Conservation (phyloP, 768 basidiomycete genomes). For the Auricularia heimuer region DNA sequence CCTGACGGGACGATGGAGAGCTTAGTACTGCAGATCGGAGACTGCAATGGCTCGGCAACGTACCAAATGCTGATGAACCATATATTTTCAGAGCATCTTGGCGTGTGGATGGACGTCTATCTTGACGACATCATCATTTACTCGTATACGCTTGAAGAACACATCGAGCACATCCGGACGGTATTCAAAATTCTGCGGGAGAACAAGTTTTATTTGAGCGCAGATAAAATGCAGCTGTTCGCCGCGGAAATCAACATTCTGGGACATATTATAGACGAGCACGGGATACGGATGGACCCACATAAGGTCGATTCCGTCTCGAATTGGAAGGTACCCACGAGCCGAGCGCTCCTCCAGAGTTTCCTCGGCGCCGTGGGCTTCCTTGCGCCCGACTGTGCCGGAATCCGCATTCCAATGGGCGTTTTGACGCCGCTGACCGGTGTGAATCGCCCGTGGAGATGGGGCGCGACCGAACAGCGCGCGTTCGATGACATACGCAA, state of each 20-base stretch:
- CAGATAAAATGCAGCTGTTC: slow-evolving; percentile 25
- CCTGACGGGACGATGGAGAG: slow-evolving; percentile 37
- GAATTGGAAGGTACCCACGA: slow-evolving; percentile 17
- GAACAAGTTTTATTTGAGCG: slow-evolving; percentile 29
- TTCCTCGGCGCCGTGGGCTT: slow-evolving; percentile 15
- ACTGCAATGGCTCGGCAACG: slow-evolving; percentile 27
- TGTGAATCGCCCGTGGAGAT: slow-evolving; percentile 9
- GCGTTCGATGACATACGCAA: slow-evolving; percentile 10
- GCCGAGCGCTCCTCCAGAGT: slow-evolving; percentile 7
- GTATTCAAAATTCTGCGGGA: slow-evolving; percentile 25
- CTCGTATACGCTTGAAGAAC: slow-evolving; percentile 21
- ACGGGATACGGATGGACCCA: slow-evolving; percentile 18
- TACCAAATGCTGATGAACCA: slow-evolving; percentile 37
- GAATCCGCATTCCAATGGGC: slow-evolving; percentile 11
- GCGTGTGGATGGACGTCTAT: slow-evolving; percentile 26
- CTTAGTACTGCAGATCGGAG: slow-evolving; percentile 27
- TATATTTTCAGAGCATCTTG: slow-evolving; percentile 22
- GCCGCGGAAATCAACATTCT: slow-evolving; percentile 6
- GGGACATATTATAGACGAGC: slow-evolving; percentile 11
- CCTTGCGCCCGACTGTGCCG: slow-evolving; percentile 12
- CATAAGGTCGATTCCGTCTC: slow-evolving; percentile 14
- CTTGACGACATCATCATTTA: slow-evolving; percentile 28
- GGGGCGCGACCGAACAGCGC: slow-evolving; percentile 13
- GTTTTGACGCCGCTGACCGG: slow-evolving; percentile 9
- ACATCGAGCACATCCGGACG: slow-evolving; percentile 19